Conservation (phyloP, 2,329 filamentous ascomycete species). For the Cladosporium sphaerospermum region DNA sequence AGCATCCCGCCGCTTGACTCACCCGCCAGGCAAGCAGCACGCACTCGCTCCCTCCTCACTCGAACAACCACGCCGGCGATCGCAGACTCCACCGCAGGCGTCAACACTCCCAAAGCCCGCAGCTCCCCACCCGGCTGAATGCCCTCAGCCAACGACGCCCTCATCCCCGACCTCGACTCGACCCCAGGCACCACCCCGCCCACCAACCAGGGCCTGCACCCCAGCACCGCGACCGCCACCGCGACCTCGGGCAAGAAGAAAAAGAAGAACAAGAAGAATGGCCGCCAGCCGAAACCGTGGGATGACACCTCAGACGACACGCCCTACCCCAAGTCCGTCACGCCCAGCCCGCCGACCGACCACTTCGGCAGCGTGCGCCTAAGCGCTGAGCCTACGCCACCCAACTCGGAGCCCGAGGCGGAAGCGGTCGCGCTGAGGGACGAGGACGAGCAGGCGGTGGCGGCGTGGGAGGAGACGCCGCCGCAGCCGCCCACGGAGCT, state of each 20-base stretch:
- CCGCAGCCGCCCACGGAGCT: constrained; percentile 3
- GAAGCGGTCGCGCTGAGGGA: background rate
- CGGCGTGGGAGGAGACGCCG: constrained; percentile 6
- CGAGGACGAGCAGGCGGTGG: constrained; percentile 8
- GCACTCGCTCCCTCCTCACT: background rate
- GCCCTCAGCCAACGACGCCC: constrained; percentile 17
- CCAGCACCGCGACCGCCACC: background rate
- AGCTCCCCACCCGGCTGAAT: constrained; percentile 14
- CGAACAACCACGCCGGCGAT: background rate
- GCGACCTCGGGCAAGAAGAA: constrained; percentile 23
- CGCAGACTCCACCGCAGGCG: background rate
- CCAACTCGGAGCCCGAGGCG: constrained; percentile 8
- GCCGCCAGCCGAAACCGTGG: constrained; percentile 5
- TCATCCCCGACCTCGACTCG: constrained; percentile 23
- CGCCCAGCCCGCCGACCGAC: constrained; percentile 21
- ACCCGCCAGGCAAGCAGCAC: background rate
- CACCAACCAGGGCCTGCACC: constrained; percentile 11
- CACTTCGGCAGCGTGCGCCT: constrained; percentile 7
- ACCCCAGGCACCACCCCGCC: constrained; percentile 17
- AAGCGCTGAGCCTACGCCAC: constrained; percentile 2
- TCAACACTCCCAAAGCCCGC: background rate
- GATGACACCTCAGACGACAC: constrained; percentile 23
- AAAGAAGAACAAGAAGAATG: constrained; percentile 16
- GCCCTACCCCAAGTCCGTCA: constrained; percentile 23
- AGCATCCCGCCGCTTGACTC: constrained; percentile 6